Evolutionary conservation across 2,329 filamentous ascomycete genomes (phyloP).

Genomic region (Alternaria angustiovoidea): DNA sequence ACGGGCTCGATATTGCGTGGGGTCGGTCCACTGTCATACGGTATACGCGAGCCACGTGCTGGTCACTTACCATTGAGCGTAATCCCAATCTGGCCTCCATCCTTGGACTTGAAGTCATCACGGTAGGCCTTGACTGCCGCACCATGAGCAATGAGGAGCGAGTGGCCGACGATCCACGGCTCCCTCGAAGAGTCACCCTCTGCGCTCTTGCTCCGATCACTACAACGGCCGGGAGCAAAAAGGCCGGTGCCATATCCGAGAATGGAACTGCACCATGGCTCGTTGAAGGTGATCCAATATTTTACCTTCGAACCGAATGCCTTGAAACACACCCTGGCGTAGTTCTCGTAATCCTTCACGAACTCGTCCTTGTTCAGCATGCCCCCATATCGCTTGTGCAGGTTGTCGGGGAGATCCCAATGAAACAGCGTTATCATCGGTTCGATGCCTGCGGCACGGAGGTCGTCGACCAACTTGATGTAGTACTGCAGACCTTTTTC

Average conservation of each 20-base stretch:
- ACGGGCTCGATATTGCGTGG: background rate
- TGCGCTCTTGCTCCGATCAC: constrained; percentile 73
- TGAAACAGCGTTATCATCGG: constrained; percentile 87
- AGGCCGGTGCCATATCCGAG: constrained; percentile 80
- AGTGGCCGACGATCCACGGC: constrained; percentile 85
- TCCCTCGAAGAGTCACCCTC: constrained; percentile 79
- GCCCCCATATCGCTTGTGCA: constrained; percentile 83
- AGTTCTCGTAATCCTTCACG: constrained; percentile 80
- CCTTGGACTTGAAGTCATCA: constrained; percentile 77
- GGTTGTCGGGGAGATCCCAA: constrained; percentile 83
- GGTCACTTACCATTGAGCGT: constrained; percentile 75
- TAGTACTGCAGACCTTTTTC: constrained; percentile 80
- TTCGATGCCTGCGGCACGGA: constrained; percentile 77
- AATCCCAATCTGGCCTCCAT: constrained; percentile 83
- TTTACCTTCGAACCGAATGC: constrained; percentile 77
- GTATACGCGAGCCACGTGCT: constrained; percentile 23
- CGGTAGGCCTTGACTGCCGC: constrained; percentile 83
- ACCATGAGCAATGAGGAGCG: constrained; percentile 79
- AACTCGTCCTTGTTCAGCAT: constrained; percentile 84
- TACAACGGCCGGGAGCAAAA: constrained; percentile 84
- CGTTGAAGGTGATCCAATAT: constrained; percentile 91
- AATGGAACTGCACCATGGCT: constrained; percentile 85
- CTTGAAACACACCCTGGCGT: constrained; percentile 78
- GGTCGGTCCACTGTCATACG: constrained; percentile 15
- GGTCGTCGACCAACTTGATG: constrained; percentile 77